Evolutionary conservation across 257 asterid genomes (phyloP).

Genomic region (Nicotiana undulata): DNA sequence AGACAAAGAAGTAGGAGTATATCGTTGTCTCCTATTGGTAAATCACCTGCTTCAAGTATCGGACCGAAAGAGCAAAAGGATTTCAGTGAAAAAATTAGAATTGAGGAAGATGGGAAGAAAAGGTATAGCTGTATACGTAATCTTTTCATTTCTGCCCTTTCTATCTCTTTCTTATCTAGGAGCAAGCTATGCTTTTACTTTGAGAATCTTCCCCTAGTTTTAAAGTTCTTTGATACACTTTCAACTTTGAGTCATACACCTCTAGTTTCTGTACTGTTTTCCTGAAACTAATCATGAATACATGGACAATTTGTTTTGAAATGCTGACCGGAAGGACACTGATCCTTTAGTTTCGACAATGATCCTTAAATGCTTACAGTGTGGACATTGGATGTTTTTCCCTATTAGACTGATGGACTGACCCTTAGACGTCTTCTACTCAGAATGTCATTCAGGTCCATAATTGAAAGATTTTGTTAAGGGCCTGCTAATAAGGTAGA

Average conservation of each 20-base stretch:
- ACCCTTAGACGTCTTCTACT: not conserved
- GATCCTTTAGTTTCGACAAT: no score
- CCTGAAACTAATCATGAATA: not conserved
- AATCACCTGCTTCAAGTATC: slow-evolving; percentile 45
- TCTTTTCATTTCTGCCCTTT: slow-evolving; percentile 2
- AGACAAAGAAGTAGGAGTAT: slow-evolving; percentile 57
- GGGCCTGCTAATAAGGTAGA: not conserved
- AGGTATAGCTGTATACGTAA: slow-evolving; percentile 46
- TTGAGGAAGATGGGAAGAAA: slow-evolving; percentile 76
- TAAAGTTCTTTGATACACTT: not conserved
- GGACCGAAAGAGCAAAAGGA: slow-evolving; percentile 62
- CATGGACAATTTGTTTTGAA: not conserved
- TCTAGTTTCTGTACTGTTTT: not conserved
- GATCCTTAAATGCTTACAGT: not conserved
- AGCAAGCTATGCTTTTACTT: not conserved
- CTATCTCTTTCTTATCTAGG: not conserved
- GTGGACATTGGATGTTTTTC: not conserved
- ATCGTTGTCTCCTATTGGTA: slow-evolving; percentile 38
- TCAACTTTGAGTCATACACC: not conserved
- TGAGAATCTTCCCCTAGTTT: not conserved
- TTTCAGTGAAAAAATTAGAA: slow-evolving; percentile 56
- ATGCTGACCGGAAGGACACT: not conserved
- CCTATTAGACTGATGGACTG: not conserved
- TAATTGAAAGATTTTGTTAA: not conserved
- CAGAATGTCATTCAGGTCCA: not conserved